Percentiles rank a stretch among this genome's conserved stretches.
These are phyloP conservation scores for Calvatia gigantea DNA, from an alignment of 768 basidiomycete genomes.

Conservation along the genomic window DNA sequence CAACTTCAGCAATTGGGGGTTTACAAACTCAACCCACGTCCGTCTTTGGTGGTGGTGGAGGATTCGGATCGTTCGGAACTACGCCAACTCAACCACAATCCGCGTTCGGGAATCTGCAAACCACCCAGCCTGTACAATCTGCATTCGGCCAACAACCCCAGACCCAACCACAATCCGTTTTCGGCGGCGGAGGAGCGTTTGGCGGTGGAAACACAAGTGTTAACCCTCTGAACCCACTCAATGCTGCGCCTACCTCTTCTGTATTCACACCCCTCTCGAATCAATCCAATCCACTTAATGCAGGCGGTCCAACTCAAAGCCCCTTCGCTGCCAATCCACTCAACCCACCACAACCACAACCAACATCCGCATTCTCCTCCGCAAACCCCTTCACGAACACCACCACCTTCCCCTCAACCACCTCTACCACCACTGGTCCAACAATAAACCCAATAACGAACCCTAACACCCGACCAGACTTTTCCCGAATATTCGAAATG, in stretches of 20 bases:
- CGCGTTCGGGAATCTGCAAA: conserved; percentile 21
- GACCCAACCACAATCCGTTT: conserved; percentile 4
- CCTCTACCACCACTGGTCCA: not conserved
- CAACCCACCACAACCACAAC: not conserved
- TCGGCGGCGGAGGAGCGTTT: not conserved
- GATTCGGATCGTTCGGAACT: not conserved
- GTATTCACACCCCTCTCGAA: not conserved
- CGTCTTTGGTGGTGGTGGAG: conserved; percentile 19
- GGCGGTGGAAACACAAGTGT: not conserved
- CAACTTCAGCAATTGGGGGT: conserved; percentile 8
- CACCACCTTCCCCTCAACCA: too few species aligned
- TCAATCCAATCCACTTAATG: not conserved
- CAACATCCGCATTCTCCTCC: not conserved
- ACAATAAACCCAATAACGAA: not conserved
- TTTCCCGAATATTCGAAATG: conserved; percentile 9
- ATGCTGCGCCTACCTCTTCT: conserved; percentile 1
- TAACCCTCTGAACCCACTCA: not conserved
- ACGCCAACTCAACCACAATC: not conserved
- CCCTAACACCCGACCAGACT: conserved; percentile 8
- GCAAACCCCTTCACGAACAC: not conserved
- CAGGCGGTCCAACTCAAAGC: not conserved
- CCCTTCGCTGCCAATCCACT: not conserved
- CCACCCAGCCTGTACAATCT: conserved; percentile 8
- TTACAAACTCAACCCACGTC: conserved; percentile 15
- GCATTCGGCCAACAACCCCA: conserved; percentile 8